Base-by-base conservation (phyloP, 805 yeast genomes). In the Suhomyces xylopsoci region DNA sequence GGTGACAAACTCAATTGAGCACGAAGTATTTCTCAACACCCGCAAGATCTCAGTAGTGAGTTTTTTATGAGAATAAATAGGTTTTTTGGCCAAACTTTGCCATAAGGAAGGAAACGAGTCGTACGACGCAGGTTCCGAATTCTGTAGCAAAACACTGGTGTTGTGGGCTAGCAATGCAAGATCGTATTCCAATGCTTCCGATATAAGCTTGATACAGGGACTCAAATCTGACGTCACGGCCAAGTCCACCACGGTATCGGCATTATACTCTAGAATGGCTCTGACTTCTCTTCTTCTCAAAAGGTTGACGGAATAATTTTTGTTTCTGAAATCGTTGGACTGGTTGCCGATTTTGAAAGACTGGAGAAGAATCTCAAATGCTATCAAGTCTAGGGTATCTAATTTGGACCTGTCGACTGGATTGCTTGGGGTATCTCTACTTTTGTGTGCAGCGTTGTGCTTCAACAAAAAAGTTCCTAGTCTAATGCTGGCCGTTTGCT, bases 401-500 rank as follows among this genome's bases (percentile, higher is more conserved):
- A 17, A 5, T 22, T 30, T 17, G 7, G 25, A 28, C 12, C 36
- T n/a, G 36, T 32, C 17, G 7, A 28, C 32, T 28, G 32, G 32
- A 12, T 28, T 28, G 7, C 32, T 28, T 28, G 32, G 32, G 32
- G 32, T 28, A 28, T 28, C 20, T 17, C 12, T 19, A 1, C 22
- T 10, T 19, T 38, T 38, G 7, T 45, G 42, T 1, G 51, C 32
- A 17, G 36, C 36, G 14, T 17, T 24, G 28, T 49, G 50, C 24
- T 52, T 76, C 30, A 82, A 67, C 48, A 83, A 73, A 57, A 72
- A 77, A 46, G 76, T 71, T 9, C 84, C 79, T 4, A 82, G 65
- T 49, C 79, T 79, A 45, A 82, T 79, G 2, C 79, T 78, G 49
- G 82, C 74, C 42, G 81, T 81, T 36, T 81, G 81, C 48, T 71